Base-by-base conservation (phyloP, 306 rosid genomes). In the Abrus pulchellus region DNA sequence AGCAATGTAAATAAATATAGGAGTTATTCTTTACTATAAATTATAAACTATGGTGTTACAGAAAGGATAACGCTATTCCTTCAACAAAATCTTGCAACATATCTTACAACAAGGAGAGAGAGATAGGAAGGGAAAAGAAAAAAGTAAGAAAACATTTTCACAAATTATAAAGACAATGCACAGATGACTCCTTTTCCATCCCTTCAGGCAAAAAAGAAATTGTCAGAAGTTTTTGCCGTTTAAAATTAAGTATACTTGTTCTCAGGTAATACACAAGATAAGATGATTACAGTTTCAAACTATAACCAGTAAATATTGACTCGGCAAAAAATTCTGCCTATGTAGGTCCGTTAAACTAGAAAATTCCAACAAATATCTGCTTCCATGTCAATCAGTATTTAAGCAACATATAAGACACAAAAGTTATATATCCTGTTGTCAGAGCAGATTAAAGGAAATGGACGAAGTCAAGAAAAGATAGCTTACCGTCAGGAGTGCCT, bases 401-500 rank as follows among this genome's bases (percentile, higher is more conserved):
- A 10, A 43, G 68, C 62, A 63, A 54, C 57, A 68, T 29, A 53
- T 20, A 67, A 63, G 9, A 68, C 74, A 54, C 40, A 75, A 68
- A 67, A 63, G 9, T 61, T 78, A 54, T 32, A 75, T 60, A 85
- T 27, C 30, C 47, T 12, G 13, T 32, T 74, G 27, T 33, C 68
- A 53, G 41, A 74, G 79, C 6, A 9, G 6, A 68, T 54, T 43
- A 32, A 85, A 74, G 44, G 48, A 40, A 62, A 47, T n/a, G 61
- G 34, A 57, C 5, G 7, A 54, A 49, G 72, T 38, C 75, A 36
- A 77, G 47, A 74, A 77, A 62, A 61, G 52, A 76, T 72, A 73
- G 76, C 84, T 81, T 75, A 91, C 98, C 59, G 75, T 72, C 52
- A 91, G 67, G 72, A 87, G 86, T 4, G 72, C 60, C 84, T 95